These are phyloP conservation scores for Citrus reticulata DNA, from an alignment of 345 rosid genomes.

Conservation along the genomic window DNA sequence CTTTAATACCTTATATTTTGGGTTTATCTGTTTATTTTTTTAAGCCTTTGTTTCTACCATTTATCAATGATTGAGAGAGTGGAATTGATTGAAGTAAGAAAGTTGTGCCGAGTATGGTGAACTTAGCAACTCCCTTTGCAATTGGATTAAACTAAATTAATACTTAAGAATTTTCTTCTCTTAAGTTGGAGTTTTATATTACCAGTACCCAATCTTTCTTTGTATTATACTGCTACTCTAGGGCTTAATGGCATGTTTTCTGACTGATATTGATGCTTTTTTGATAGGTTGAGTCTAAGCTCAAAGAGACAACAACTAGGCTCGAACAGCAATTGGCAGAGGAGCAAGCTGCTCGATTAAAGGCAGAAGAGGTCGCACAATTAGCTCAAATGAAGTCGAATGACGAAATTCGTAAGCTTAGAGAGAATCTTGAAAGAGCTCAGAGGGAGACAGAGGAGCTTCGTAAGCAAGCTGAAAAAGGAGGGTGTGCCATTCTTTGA, in stretches of 20 bases:
- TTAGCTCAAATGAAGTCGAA: slow-evolving; percentile 56
- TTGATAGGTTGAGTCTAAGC: slow-evolving; percentile 71
- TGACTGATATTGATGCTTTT: not conserved
- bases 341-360: slow-evolving; percentile 77
- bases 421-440: slow-evolving; percentile 71
- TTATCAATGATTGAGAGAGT: not conserved
- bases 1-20: not conserved
- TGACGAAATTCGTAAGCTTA: slow-evolving; percentile 68
- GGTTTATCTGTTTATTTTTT: not conserved
- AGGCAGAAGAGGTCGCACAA: slow-evolving; percentile 58
- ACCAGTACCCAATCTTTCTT: not conserved
- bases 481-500: not conserved
- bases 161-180: not conserved
- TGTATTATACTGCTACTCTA: not conserved
- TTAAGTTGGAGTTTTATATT: not conserved
- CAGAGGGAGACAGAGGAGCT: slow-evolving; percentile 61
- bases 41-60: not conserved
- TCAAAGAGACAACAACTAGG: slow-evolving; percentile 57
- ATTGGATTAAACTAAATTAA: not conserved
- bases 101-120: not conserved
- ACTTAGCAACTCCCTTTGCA: not conserved
- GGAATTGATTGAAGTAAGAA: not conserved
- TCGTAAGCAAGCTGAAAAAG: slow-evolving; percentile 39
- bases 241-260: not conserved
- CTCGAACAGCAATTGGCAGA: slow-evolving; percentile 74